Evolutionary conservation across 2,329 filamentous ascomycete genomes (phyloP).

Genomic region (Xylaria sp.): DNA sequence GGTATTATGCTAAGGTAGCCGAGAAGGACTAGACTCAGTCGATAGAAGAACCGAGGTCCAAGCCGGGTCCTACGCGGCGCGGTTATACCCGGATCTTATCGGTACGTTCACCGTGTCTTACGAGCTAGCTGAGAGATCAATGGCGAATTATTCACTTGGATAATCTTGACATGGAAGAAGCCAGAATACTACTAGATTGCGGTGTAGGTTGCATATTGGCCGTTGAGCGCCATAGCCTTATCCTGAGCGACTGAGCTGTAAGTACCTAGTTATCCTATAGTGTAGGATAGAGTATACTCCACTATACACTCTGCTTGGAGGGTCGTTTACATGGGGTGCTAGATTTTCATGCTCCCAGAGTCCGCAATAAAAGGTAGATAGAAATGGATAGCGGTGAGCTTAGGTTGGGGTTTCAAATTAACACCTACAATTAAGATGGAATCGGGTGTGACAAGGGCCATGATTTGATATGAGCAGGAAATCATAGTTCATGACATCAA

Average conservation of each 20-base stretch:
- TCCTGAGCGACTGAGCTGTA: not conserved
- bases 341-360: not conserved
- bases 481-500: conserved; percentile 2
- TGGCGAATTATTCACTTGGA: not conserved
- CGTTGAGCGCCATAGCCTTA: not conserved
- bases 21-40: no score
- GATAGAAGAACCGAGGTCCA: conserved; percentile 1
- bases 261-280: not conserved
- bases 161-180: not conserved
- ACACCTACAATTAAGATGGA: not conserved
- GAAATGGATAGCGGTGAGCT: not conserved
- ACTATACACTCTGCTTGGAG: not conserved
- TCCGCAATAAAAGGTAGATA: not conserved
- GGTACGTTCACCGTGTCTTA: not conserved
- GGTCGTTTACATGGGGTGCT: no score
- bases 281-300: no score
- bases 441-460: not conserved
- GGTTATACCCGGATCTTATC: conserved; percentile 2
- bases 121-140: not conserved
- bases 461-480: no score
- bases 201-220: not conserved
- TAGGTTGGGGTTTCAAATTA: not conserved
- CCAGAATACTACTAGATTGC: not conserved
- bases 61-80: not conserved
- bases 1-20: not conserved